Conservation (phyloP, 2,329 filamentous ascomycete genomes). For the Colletotrichum viniferum region DNA sequence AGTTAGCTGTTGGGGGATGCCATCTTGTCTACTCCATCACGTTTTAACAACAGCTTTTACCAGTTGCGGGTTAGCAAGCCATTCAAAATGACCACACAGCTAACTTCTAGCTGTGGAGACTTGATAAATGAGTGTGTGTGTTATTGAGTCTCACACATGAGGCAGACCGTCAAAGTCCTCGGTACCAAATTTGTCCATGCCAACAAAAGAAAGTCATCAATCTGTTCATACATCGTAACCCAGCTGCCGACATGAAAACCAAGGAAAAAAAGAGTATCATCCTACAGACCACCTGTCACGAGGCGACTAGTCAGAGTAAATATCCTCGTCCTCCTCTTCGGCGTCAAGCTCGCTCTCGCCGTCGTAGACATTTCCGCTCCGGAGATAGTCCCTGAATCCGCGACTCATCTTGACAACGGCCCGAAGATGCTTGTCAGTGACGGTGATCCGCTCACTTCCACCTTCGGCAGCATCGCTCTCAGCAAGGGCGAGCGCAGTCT, state of each 20-base stretch:
- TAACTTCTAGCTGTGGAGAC: neutral
- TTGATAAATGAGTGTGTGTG: neutral
- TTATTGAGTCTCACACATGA: neutral
- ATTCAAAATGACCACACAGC: neutral
- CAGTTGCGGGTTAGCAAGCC: neutral
- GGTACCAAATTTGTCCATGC: neutral
- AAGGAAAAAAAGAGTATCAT: neutral
- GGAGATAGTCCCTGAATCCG: conserved; percentile 28
- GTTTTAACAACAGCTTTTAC: neutral
- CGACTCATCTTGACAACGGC: conserved; percentile 26
- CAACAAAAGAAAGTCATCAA: neutral
- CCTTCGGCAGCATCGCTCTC: conserved; percentile 27
- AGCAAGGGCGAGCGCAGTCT: conserved; percentile 35
- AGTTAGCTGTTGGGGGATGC: neutral
- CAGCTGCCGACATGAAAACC: neutral
- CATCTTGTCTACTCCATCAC: neutral
- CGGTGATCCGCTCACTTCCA: conserved; percentile 14
- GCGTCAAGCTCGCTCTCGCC: conserved; percentile 12
- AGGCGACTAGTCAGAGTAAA: neutral
- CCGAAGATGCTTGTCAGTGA: conserved; percentile 26
- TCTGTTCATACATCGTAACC: neutral
- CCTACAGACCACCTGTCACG: neutral
- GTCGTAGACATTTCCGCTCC: conserved; percentile 26
- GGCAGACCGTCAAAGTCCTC: neutral
- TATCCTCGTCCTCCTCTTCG: conserved; percentile 17